Evolutionary conservation across 164 flowering plant species (phyloP), one percentile per base, ranked within the genome.

Genomic region (Magnolia officinalis): DNA sequence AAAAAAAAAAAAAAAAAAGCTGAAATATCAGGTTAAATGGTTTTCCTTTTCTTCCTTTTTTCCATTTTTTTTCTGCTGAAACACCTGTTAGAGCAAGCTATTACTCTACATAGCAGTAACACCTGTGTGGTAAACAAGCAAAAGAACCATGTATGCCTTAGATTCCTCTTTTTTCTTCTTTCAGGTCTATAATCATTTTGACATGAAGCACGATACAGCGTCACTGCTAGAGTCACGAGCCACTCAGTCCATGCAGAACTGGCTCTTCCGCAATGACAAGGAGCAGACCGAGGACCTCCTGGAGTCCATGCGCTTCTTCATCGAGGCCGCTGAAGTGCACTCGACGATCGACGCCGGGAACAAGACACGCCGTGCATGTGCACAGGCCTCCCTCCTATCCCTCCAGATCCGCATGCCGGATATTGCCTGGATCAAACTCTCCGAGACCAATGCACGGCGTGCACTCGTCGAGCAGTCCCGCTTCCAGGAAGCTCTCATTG

Each of bases 401-500:
- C 96, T 96, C 26, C 99, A 96, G 80, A 94, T 96, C 73, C 89
- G 99, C 77, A 94, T 96, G 93, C 98, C 99, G 8, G 99, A 96
- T 82, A 80, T 86, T 50, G 83, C 85, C 80, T 96, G 98, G 98
- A 91, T 96, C 21, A 80, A 83, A 75, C 87, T 88, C 20, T 88
- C 98, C 29, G 97, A 89, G 81, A 96, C 98, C 20, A 94, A 92
- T 82, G 99, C 99, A 18, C 84, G 99, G 45, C 83, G 98, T n/a
- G 90, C 88, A 71, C 85, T 96, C 16, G 99, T 93, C 45, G 98
- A 94, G 80, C 99, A 94, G 78, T 88, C 98, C n/a, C 92, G 95
- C 51, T 96, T 96, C 82, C 98, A 89, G 67, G 99, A 96, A 77
- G 99, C 98, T 24, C 84, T 94, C 29, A 90, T 94, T 73, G 98